Evolutionary conservation across 2,329 filamentous ascomycete genomes (phyloP).

Genomic region (Arthrinium phaeospermum): DNA sequence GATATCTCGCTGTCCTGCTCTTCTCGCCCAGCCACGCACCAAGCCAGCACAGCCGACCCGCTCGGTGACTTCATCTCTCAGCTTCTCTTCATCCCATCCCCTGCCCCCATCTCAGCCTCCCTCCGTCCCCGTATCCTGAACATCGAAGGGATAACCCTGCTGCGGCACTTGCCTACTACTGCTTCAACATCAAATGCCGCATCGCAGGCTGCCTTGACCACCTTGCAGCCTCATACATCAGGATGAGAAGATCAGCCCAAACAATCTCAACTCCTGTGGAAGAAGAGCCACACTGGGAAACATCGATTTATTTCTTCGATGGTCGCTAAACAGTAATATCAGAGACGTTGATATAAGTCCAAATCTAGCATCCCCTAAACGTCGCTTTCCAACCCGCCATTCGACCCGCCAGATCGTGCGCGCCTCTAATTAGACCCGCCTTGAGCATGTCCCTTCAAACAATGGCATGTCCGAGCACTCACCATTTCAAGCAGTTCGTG

Average conservation of each 20-base stretch:
- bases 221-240: background rate
- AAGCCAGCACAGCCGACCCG: background rate
- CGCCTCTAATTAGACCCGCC: background rate
- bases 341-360: background rate
- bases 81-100: too few species aligned
- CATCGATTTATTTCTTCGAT: background rate
- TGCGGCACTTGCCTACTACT: background rate
- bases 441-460: conserved; percentile 9
- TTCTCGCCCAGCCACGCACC: background rate
- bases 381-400: background rate
- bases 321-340: background rate
- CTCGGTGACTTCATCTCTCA: background rate
- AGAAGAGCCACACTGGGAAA: background rate
- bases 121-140: background rate
- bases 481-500: background rate
- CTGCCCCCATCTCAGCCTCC: background rate
- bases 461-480: conserved; percentile 8
- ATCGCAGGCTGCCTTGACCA: background rate
- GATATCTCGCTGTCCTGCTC: background rate
- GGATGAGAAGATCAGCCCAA: background rate
- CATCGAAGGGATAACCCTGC: background rate
- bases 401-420: background rate
- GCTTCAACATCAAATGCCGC: background rate
- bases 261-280: background rate
- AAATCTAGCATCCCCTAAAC: background rate